A percentile compares a stretch with the other conserved stretches of the same genome.
These are phyloP conservation scores for Scheffersomyces cryptocercus DNA, from an alignment of 1,139 yeast species.

Conservation along the genomic window DNA sequence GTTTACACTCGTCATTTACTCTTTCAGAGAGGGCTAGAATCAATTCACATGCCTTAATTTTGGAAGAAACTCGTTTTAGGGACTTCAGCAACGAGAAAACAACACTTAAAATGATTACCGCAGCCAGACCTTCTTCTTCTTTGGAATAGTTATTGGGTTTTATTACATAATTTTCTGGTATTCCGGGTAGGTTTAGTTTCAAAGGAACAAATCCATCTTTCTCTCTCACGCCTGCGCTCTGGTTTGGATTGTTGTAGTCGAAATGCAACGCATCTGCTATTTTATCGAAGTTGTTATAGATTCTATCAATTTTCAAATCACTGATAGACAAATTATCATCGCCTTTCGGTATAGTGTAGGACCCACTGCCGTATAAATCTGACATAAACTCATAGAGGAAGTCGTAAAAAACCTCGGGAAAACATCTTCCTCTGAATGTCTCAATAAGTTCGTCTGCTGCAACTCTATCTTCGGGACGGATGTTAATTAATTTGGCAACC, in stretches of 20 bases:
- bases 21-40: conserved; percentile 76
- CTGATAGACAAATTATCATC: conserved; percentile 36
- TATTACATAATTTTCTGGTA: conserved; percentile 44
- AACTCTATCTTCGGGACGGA: conserved; percentile 62
- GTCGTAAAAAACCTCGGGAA: conserved; percentile 71
- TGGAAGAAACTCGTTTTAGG: conserved; percentile 59
- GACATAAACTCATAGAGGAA: conserved; percentile 71
- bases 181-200: conserved; percentile 51
- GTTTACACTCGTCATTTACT: conserved; percentile 76
- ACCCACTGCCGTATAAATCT: conserved; percentile 26
- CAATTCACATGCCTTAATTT: conserved; percentile 74
- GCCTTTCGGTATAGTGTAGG: conserved; percentile 16
- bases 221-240: conserved; percentile 4
- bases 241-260: conserved; percentile 21
- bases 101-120: conserved; percentile 63
- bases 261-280: conserved; percentile 52
- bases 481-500: conserved; percentile 59
- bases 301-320: conserved; percentile 59
- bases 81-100: conserved; percentile 68
- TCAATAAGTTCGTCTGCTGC: conserved; percentile 55
- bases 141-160: conserved; percentile 28
- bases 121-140: conserved; percentile 41
- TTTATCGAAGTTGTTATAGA: conserved; percentile 57
- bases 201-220: conserved; percentile 31
- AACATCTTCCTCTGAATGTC: conserved; percentile 51